Evolutionary conservation across 257 asterid species (phyloP).

Genomic region (Solanum commersonii): DNA sequence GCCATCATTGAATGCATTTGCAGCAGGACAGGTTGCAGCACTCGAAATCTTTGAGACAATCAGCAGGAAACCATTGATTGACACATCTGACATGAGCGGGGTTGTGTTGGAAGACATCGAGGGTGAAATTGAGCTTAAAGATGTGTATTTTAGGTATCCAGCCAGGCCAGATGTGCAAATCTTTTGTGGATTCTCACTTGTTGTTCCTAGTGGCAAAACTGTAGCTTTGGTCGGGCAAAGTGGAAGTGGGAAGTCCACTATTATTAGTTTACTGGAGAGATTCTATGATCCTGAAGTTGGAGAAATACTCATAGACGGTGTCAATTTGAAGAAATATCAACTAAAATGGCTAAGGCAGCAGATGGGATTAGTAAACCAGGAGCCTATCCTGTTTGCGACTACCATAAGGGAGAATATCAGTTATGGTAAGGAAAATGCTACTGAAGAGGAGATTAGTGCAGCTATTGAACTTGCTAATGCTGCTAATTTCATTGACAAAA

Average conservation of each 20-base stretch:
- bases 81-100: conserved; percentile 1
- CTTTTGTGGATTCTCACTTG: conserved; percentile 19
- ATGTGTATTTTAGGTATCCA: conserved; percentile 24
- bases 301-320: conserved; percentile 16
- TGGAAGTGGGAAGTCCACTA: conserved; percentile 27
- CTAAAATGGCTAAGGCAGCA: conserved; percentile 19
- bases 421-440: conserved; percentile 17
- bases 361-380: conserved; percentile 26
- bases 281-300: conserved; percentile 27
- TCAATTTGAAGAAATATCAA: conserved; percentile 15
- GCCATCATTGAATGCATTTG: conserved; percentile 5
- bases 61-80: conserved; percentile 7
- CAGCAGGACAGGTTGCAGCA: conserved; percentile 14
- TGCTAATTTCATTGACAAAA: conserved; percentile 7
- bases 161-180: conserved; percentile 14
- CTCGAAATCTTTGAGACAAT: conserved; percentile 6
- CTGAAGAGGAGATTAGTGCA: conserved; percentile 6
- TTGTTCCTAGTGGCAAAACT: conserved; percentile 11
- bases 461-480: conserved; percentile 18
- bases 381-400: conserved; percentile 20
- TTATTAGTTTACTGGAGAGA: conserved; percentile 16
- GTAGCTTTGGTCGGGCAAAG: conserved; percentile 23
- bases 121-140: conserved; percentile 24
- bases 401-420: conserved; percentile 16
- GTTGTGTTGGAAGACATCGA: conserved; percentile 10